These are phyloP conservation scores for Teratosphaeriaceae sp. DNA, from an alignment of 2,329 filamentous ascomycete genomes.

Conservation along the genomic window DNA sequence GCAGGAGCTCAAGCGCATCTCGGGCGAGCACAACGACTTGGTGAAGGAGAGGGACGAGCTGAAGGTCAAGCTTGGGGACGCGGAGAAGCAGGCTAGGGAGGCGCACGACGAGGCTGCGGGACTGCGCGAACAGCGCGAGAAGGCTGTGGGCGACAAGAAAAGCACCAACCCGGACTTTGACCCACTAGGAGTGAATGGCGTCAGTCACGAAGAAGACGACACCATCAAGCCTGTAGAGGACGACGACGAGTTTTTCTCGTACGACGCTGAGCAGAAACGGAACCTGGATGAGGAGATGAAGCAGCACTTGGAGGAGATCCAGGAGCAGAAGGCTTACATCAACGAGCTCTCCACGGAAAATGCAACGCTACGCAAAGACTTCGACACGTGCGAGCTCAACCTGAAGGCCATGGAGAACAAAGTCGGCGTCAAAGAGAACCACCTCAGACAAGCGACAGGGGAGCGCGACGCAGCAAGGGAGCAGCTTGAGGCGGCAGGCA, in stretches of 20 bases:
- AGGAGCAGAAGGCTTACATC: slow-evolving; percentile 55
- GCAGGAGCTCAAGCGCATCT: slow-evolving; percentile 84
- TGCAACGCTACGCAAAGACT: slow-evolving; percentile 59
- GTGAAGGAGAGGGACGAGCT: slow-evolving; percentile 64
- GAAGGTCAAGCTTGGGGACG: slow-evolving; percentile 68
- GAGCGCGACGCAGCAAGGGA: slow-evolving; percentile 27
- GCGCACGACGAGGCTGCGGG: slow-evolving; percentile 58
- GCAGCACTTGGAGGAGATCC: slow-evolving; percentile 62
- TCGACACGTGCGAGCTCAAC: slow-evolving; percentile 53
- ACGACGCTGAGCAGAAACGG: slow-evolving; percentile 61
- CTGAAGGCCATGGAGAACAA: slow-evolving; percentile 45
- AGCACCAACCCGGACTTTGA: slow-evolving; percentile 5
- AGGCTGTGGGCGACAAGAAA: slow-evolving; percentile 1
- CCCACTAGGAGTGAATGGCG: slow-evolving; percentile 11
- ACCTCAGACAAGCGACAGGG: slow-evolving; percentile 18
- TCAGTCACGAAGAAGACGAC: slow-evolving; percentile 5
- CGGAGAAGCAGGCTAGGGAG: slow-evolving; percentile 56
- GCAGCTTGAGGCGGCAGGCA: slow-evolving; percentile 37
- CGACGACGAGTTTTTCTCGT: slow-evolving; percentile 81
- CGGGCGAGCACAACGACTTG: slow-evolving; percentile 38
- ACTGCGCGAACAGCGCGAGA: slow-evolving; percentile 37
- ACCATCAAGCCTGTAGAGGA: slow-evolving; percentile 19
- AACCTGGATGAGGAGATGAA: slow-evolving; percentile 68
- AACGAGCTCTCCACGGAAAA: slow-evolving; percentile 64
- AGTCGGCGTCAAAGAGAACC: slow-evolving; percentile 15